phyloP scores from a whole-genome alignment of 768 basidiomycete species.

The Boletales sp. region DNA sequence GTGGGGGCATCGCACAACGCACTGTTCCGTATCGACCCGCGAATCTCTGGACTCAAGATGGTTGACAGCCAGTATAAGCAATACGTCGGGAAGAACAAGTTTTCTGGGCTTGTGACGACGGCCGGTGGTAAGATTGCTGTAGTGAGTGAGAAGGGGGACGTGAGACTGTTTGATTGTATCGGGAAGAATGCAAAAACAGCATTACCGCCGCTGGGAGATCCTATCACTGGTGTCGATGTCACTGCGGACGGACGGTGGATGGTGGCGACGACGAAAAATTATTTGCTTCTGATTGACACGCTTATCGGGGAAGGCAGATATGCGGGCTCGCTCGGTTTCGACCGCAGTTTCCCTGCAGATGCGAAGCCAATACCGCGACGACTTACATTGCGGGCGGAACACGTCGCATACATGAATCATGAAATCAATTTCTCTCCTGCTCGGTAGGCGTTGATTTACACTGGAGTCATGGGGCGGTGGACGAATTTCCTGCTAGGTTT shows the following conservation, averaged over 20 bases:
- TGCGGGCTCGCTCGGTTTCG: constrained; percentile 82
- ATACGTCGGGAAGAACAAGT: constrained; percentile 92
- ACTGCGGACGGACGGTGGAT: constrained; percentile 93
- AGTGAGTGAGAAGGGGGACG: constrained; percentile 95
- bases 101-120: constrained; percentile 90
- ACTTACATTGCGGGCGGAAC: constrained; percentile 84
- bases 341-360: constrained; percentile 91
- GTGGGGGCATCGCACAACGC: constrained; percentile 93
- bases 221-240: constrained; percentile 92
- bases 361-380: constrained; percentile 90
- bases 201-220: constrained; percentile 90
- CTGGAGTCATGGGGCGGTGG: neutral
- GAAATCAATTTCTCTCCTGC: constrained; percentile 89
- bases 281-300: constrained; percentile 91
- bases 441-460: constrained; percentile 48
- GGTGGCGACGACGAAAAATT: constrained; percentile 93
- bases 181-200: constrained; percentile 99
- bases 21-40: constrained; percentile 96
- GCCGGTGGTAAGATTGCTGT: constrained; percentile 84
- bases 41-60: constrained; percentile 86
- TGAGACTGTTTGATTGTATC: constrained; percentile 90
- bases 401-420: constrained; percentile 91
- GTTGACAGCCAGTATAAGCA: constrained; percentile 96
- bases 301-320: constrained; percentile 90
- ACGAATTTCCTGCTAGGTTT: constrained; percentile 53